phyloP scores from a whole-genome alignment of 805 yeast species.

The Teunomyces cretensis region DNA sequence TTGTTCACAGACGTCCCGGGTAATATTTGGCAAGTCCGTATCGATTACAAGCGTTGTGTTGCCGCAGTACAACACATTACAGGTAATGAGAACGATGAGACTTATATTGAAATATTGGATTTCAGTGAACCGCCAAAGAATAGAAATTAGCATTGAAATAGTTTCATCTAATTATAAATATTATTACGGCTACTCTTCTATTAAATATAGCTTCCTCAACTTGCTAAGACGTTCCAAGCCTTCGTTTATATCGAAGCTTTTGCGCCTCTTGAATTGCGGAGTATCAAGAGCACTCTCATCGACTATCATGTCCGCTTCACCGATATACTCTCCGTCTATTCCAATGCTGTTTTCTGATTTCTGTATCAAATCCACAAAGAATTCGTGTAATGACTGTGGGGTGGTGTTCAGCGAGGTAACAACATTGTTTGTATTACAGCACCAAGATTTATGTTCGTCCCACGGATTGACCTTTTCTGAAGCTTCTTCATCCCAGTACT shows the following conservation, averaged over 20 bases:
- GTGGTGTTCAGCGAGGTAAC: conserved; percentile 1
- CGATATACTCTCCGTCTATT: conserved; percentile 22
- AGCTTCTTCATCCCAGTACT: conserved; percentile 13
- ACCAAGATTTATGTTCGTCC: conserved; percentile 39
- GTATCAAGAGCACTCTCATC: not conserved
- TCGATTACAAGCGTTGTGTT: conserved; percentile 79
- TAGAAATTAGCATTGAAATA: not conserved
- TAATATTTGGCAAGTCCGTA: conserved; percentile 92
- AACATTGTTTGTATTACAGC: conserved; percentile 21
- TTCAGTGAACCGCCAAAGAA: conserved; percentile 48
- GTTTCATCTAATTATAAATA: not conserved
- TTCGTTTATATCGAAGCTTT: conserved; percentile 30
- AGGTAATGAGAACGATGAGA: conserved; percentile 50
- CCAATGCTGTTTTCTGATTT: conserved; percentile 24
- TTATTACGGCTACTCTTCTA: conserved; percentile 8
- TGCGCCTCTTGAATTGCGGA: conserved; percentile 15
- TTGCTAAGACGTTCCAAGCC: conserved; percentile 34
- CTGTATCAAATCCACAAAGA: conserved; percentile 23
- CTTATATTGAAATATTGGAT: conserved; percentile 82
- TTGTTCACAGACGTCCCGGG: conserved; percentile 73
- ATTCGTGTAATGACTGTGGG: conserved; percentile 13
- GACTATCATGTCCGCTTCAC: conserved; percentile 11
- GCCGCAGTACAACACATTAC: conserved; percentile 74
- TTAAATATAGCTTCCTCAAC: conserved; percentile 34
- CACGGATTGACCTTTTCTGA: conserved; percentile 17